phyloP scores from a whole-genome alignment of 2,329 filamentous ascomycete species.

The Blastomyces percursus region DNA sequence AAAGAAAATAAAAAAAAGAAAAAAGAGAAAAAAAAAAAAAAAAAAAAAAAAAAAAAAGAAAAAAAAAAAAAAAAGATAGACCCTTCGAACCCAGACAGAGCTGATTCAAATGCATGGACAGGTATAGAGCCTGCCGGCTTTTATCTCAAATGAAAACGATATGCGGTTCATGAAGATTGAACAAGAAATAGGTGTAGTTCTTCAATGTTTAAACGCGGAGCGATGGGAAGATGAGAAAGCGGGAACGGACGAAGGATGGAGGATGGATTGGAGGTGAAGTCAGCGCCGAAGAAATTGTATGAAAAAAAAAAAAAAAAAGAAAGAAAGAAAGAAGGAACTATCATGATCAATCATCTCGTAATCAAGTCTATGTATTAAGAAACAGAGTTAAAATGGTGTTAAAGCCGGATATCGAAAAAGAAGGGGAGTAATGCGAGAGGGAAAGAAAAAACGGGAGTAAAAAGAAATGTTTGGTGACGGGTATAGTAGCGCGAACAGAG shows the following conservation, averaged over 20 bases:
- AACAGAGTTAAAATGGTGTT: background rate
- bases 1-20: background rate
- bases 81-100: too few relatives aligned
- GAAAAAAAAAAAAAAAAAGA: background rate
- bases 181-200: background rate
- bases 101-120: background rate
- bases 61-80: background rate
- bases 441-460: background rate
- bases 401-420: background rate
- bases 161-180: background rate
- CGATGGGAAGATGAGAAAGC: background rate
- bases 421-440: background rate
- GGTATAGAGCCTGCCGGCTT: background rate
- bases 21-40: background rate
- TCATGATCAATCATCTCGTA: slow-evolving; percentile 5
- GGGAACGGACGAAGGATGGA: background rate
- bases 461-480: background rate
- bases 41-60: background rate
- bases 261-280: background rate
- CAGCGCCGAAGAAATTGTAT: background rate
- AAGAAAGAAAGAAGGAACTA: background rate
- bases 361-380: slow-evolving; percentile 1
- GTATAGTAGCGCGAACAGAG: background rate
- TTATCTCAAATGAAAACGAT: background rate
- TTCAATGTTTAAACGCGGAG: background rate